These are phyloP conservation scores for Vaccinium corymbosum DNA, from an alignment of 148 eudicot genomes.

Conservation along the genomic window DNA sequence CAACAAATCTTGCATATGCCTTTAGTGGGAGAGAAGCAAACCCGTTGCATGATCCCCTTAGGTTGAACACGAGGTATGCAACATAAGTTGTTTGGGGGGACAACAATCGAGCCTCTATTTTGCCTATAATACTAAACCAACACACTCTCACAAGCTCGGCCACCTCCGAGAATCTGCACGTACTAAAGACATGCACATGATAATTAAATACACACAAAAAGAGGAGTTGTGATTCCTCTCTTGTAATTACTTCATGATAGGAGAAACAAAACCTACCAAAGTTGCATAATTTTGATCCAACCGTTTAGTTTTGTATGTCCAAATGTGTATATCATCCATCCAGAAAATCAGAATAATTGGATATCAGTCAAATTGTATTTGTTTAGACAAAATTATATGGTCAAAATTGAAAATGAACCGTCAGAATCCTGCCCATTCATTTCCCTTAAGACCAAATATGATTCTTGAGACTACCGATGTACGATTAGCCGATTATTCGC, in stretches of 20 bases:
- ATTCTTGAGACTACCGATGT: too few relatives aligned
- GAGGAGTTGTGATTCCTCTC: neutral
- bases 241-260: neutral
- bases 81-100: constrained; percentile 16
- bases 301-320: neutral
- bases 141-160: constrained; percentile 11
- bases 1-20: constrained; percentile 1
- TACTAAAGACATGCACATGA: neutral
- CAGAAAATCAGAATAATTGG: neutral
- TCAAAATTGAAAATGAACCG: too few relatives aligned
- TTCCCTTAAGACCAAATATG: too few relatives aligned
- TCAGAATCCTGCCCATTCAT: too few relatives aligned
- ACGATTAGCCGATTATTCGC: too few relatives aligned
- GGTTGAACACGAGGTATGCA: constrained; percentile 15
- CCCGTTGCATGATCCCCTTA: too few relatives aligned
- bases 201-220: neutral
- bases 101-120: constrained; percentile 9
- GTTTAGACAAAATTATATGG: too few relatives aligned
- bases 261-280: neutral
- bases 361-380: too few relatives aligned
- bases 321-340: neutral
- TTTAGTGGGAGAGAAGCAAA: neutral
- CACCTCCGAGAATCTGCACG: constrained; percentile 18
- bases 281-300: neutral
- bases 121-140: constrained; percentile 18